These are phyloP conservation scores for Castanospermum australe DNA, from an alignment of 306 rosid genomes.

Conservation along the genomic window DNA sequence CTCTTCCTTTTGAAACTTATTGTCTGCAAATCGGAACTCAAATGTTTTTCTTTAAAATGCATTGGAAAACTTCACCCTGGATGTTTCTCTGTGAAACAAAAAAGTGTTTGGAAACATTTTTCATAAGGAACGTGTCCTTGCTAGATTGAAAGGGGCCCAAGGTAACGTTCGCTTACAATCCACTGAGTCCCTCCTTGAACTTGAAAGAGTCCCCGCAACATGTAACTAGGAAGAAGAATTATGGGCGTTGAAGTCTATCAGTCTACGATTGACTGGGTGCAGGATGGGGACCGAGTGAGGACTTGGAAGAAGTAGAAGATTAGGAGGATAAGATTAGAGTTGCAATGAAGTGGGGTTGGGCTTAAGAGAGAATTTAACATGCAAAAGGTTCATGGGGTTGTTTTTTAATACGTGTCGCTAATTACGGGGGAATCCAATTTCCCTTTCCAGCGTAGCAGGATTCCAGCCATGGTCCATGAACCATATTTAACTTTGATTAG, in stretches of 20 bases:
- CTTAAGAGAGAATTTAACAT: not conserved
- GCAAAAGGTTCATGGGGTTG: not conserved
- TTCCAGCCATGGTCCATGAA: not conserved
- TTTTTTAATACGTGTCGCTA: not conserved
- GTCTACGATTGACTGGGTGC: not conserved
- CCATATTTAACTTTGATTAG: not conserved
- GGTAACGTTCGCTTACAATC: not conserved
- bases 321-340: not conserved
- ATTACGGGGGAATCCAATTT: not conserved
- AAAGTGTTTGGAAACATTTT: not conserved
- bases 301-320: not conserved
- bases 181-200: not conserved
- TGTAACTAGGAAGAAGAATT: not conserved
- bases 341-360: not conserved
- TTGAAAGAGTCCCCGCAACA: not conserved
- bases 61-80: not conserved
- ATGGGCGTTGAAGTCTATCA: not conserved
- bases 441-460: not conserved
- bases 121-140: not conserved
- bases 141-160: not conserved
- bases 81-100: not conserved
- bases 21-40: not conserved
- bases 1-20: no score
- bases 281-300: not conserved
- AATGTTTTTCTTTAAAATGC: not conserved